Evolutionary conservation across 2,329 filamentous ascomycete genomes (phyloP), one percentile per base, ranked within the genome.

Genomic region (Tolypocladium inflatum): DNA sequence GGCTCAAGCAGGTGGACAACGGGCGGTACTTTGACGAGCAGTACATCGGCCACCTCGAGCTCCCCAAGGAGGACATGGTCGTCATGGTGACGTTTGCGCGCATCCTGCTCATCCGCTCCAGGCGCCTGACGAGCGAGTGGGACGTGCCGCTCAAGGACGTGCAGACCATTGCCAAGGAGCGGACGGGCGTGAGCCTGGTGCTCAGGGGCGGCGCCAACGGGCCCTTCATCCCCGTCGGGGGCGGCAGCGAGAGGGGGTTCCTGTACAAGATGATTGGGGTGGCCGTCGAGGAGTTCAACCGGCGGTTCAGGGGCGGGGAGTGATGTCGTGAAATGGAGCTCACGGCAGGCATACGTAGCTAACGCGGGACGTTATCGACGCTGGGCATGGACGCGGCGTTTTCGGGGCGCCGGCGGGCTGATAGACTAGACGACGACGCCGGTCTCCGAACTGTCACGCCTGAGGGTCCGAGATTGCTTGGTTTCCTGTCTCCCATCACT

Each of bases 1-100:
- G 94, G 95, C 86, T 99, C 63, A 99, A 99, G 80, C 96, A 96
- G 59, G 86, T 96, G 13, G 94, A 99, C 74, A 94, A 97, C 63
- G 94, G 94, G 61, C 94, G 92, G 72, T 97, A 93, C 79, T 99
- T 99, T 82, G 88, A 96, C 74, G 94, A 99, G 73, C 84, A 91
- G 70, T 99, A 99, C 76, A 94, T 99, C 71, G 95, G 92, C 5
- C 95, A 99, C 70, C 80, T 99, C 5, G 93, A 99, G 73, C 82
- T 99, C 33, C 89, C 91, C 13, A 85, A 87, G 60, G 90, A 94
- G 71, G 92, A 95, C 70, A 89, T 91, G 79, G 86, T 93, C 58
- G 88, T 92, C 54, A 90, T 97, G 84, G 82, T 99, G 60, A 97
- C 90, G 11, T 94, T 89, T 70, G 81, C 84, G 62, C 85, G 90